Conservation (phyloP, 306 rosid species). For the Cyamopsis tetragonoloba region DNA sequence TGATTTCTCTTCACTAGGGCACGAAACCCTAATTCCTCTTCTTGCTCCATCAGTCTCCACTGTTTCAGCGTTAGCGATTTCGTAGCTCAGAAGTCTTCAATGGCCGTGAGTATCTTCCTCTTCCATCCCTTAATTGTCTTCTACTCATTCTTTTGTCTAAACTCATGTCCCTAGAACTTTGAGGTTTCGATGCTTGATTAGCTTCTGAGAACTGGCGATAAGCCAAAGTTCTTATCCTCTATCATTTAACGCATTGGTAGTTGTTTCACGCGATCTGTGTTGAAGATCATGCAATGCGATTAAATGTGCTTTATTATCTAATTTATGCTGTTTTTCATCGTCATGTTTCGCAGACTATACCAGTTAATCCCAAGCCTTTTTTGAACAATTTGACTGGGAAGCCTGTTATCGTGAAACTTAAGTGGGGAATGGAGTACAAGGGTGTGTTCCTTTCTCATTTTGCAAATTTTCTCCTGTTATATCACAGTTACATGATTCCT, state of each 20-base stretch:
- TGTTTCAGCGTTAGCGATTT: not conserved
- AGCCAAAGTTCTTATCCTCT: not conserved
- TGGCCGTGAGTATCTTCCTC: constrained; percentile 30
- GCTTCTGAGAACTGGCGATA: not conserved
- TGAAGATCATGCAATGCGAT: not conserved
- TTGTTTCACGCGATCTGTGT: not conserved
- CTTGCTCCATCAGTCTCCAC: not conserved
- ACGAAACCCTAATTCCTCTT: constrained; percentile 21
- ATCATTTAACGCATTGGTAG: not conserved
- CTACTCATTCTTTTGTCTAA: not conserved
- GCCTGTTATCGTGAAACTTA: constrained; percentile 46
- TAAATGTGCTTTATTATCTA: not conserved
- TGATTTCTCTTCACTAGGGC: too few species aligned
- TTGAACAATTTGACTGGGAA: constrained; percentile 62
- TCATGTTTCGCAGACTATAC: constrained; percentile 40
- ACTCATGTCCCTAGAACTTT: not conserved
- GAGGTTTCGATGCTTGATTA: not conserved
- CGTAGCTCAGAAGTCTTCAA: not conserved
- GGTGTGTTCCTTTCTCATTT: constrained; percentile 18
- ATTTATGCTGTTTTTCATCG: not conserved
- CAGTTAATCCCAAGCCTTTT: constrained; percentile 56
- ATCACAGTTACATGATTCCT: not conserved
- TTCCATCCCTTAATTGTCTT: not conserved
- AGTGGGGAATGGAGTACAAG: constrained; percentile 62
- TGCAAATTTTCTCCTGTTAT: not conserved